Evolutionary conservation across 1,284 basidiomycete species (phyloP).

Genomic region (Leccinum subrobustum): DNA sequence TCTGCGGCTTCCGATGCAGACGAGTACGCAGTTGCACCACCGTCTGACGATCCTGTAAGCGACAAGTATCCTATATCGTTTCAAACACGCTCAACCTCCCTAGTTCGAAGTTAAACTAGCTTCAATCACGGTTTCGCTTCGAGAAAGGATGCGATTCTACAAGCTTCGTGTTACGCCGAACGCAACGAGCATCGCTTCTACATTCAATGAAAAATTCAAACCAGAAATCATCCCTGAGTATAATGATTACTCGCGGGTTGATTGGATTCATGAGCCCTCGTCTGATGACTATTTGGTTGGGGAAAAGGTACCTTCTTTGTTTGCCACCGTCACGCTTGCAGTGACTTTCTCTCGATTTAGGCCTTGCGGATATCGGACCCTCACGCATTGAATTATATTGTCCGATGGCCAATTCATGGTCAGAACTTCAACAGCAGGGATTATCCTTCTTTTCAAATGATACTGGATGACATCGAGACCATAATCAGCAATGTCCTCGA

Average conservation of each 20-base stretch:
- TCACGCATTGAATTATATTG: constrained; percentile 58
- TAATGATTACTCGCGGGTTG: constrained; percentile 77
- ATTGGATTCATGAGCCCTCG: constrained; percentile 68
- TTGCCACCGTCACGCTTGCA: neutral
- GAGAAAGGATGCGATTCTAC: constrained; percentile 85
- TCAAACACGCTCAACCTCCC: constrained; percentile 6
- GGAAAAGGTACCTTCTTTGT: constrained; percentile 53
- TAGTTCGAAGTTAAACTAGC: constrained; percentile 75
- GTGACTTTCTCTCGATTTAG: constrained; percentile 37
- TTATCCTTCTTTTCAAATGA: constrained; percentile 67
- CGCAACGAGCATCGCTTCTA: constrained; percentile 66
- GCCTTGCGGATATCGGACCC: constrained; percentile 75
- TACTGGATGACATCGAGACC: constrained; percentile 76
- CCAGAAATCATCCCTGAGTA: constrained; percentile 80
- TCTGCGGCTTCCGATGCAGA: constrained; percentile 36
- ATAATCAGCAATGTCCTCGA: constrained; percentile 64
- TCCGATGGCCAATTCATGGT: constrained; percentile 79
- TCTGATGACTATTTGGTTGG: constrained; percentile 56
- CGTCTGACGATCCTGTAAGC: constrained; percentile 63
- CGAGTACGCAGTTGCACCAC: constrained; percentile 44
- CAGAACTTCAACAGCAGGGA: constrained; percentile 78
- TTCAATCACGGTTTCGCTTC: constrained; percentile 71
- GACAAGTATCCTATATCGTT: neutral
- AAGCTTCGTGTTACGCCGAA: constrained; percentile 81
- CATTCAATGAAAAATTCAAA: constrained; percentile 74